These are phyloP conservation scores for Pseudevernia furfuracea DNA, from an alignment of 495 filamentous ascomycete genomes.

Conservation along the genomic window DNA sequence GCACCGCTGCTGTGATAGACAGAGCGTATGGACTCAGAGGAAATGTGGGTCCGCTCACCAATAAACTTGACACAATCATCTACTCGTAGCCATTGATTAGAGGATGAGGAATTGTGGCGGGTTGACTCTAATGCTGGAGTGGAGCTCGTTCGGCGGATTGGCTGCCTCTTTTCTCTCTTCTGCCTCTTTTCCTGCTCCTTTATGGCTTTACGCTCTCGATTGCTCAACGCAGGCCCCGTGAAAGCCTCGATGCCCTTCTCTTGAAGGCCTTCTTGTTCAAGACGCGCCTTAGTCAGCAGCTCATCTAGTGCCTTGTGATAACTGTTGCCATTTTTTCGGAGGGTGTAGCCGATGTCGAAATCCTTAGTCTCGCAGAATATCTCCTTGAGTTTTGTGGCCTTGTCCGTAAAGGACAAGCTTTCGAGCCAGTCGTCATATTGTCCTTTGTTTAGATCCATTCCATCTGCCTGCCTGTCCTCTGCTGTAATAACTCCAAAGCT, in stretches of 20 bases:
- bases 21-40: slow-evolving; percentile 46
- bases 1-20: slow-evolving; percentile 55
- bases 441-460: slow-evolving; percentile 2
- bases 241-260: slow-evolving; percentile 76
- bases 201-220: slow-evolving; percentile 29
- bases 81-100: slow-evolving; percentile 50
- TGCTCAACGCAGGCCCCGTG: slow-evolving; percentile 35
- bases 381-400: slow-evolving; percentile 46
- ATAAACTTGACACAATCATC: slow-evolving; percentile 56
- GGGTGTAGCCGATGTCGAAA: slow-evolving; percentile 54
- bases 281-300: slow-evolving; percentile 65
- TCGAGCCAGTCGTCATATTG: slow-evolving; percentile 27
- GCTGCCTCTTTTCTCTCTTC: slow-evolving; percentile 41
- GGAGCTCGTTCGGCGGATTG: slow-evolving; percentile 24
- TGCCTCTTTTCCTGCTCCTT: slow-evolving; percentile 7
- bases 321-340: slow-evolving; percentile 58
- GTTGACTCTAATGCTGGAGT: slow-evolving; percentile 20
- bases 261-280: slow-evolving; percentile 45
- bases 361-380: slow-evolving; percentile 63
- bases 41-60: slow-evolving; percentile 39
- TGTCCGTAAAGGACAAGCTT: slow-evolving; percentile 36
- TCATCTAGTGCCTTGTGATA: slow-evolving; percentile 69
- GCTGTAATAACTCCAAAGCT: slow-evolving; percentile 23
- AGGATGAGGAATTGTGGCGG: slow-evolving; percentile 18
- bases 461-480: slow-evolving; percentile 16